Evolutionary conservation across 1,139 yeast genomes (phyloP).

Genomic region (Trichomonascaceae sp.): DNA sequence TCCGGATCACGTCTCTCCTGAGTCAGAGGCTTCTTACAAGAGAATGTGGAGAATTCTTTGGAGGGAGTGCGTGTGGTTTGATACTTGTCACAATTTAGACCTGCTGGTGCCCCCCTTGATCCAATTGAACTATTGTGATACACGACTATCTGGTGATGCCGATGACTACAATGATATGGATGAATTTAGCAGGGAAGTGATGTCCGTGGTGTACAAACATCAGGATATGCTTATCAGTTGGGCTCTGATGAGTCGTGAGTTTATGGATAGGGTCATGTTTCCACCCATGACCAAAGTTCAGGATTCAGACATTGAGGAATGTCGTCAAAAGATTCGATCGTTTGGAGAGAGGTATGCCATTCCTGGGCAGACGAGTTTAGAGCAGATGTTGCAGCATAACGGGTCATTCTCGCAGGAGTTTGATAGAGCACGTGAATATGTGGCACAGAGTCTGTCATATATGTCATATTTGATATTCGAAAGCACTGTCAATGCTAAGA

Average conservation of each 20-base stretch:
- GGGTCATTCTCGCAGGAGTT: background rate
- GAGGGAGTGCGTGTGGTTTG: constrained; percentile 20
- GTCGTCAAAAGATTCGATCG: background rate
- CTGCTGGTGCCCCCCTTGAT: constrained; percentile 16
- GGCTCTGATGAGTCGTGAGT: constrained; percentile 11
- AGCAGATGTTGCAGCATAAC: constrained; percentile 8
- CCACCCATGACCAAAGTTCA: constrained; percentile 8
- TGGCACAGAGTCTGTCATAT: background rate
- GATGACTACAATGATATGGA: constrained; percentile 1
- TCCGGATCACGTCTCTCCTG: constrained; percentile 14
- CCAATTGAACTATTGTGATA: constrained; percentile 17
- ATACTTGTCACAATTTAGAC: constrained; percentile 16
- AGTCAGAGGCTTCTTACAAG: constrained; percentile 11
- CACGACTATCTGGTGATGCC: constrained; percentile 13
- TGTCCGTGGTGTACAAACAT: constrained; percentile 8
- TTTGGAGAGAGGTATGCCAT: constrained; percentile 6
- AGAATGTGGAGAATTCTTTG: constrained; percentile 19
- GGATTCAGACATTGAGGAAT: constrained; percentile 1
- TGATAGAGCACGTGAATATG: background rate
- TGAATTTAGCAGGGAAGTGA: constrained; percentile 6
- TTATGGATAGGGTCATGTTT: constrained; percentile 15
- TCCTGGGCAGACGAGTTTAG: constrained; percentile 1
- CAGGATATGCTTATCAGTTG: constrained; percentile 11
- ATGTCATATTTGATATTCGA: background rate
- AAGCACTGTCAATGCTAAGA: background rate